Percentiles rank a stretch among this genome's conserved stretches.
phyloP scores from a whole-genome alignment of 225 moss, liverwort and hornwort genomes.

The Pseudoscleropodium purum region DNA sequence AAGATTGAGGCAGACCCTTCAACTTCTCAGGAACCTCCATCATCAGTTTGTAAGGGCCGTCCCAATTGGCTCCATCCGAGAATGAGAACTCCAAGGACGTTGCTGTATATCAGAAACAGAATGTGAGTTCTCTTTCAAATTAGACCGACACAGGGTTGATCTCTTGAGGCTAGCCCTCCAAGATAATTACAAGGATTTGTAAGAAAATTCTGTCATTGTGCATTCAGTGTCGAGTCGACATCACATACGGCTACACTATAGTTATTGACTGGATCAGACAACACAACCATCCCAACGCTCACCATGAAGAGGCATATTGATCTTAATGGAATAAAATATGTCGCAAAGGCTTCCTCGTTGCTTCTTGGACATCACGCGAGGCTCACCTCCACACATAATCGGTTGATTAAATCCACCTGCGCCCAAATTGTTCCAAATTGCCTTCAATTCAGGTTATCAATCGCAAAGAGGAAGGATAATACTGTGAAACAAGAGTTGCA shows the following conservation, averaged over 20 bases:
- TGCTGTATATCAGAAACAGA: conserved; percentile 27
- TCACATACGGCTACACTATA: not conserved
- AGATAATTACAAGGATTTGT: not conserved
- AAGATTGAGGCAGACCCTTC: conserved; percentile 52
- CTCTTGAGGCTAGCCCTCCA: not conserved
- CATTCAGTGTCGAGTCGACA: not conserved
- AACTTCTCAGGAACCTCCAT: conserved; percentile 60
- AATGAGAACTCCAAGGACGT: conserved; percentile 80
- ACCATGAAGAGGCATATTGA: conserved; percentile 88
- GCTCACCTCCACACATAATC: conserved; percentile 93
- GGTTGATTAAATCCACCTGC: conserved; percentile 98
- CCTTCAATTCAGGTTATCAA: not conserved
- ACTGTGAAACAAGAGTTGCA: not conserved
- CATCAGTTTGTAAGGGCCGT: conserved; percentile 70
- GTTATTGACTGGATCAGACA: not conserved
- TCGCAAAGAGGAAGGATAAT: not conserved
- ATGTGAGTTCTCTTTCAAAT: not conserved
- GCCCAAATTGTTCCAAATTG: not conserved
- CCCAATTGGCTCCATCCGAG: conserved; percentile 67
- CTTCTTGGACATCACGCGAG: conserved; percentile 77
- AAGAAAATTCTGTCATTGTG: not conserved
- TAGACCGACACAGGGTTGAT: not conserved
- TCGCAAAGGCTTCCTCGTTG: conserved; percentile 52
- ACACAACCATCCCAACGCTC: not conserved
- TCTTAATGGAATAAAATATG: conserved; percentile 69